These are phyloP conservation scores for Globisporangium spiculum DNA, from an alignment of 352 stramenopile species.

Conservation along the genomic window DNA sequence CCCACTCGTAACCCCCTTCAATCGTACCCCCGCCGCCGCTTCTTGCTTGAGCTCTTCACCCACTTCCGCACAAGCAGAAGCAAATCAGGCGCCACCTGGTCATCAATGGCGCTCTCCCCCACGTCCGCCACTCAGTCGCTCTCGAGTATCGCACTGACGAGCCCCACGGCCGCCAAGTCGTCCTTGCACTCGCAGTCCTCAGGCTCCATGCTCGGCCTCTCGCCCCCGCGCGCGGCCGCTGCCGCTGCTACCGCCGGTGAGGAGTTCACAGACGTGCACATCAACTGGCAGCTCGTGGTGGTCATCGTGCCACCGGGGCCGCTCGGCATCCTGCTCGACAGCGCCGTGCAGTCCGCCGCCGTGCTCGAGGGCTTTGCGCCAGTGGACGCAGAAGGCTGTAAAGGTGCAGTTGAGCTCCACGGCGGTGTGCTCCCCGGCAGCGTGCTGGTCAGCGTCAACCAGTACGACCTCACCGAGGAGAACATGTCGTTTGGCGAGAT, in stretches of 20 bases:
- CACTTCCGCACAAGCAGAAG: background rate
- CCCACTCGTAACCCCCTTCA: no score
- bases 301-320: slow-evolving; percentile 52
- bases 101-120: background rate
- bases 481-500: slow-evolving; percentile 56
- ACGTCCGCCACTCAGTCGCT: slow-evolving; percentile 2
- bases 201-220: background rate
- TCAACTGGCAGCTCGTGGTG: slow-evolving; percentile 29
- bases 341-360: slow-evolving; percentile 28
- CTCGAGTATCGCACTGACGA: slow-evolving; percentile 7
- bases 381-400: slow-evolving; percentile 32
- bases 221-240: slow-evolving; percentile 5
- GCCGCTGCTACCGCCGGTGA: background rate
- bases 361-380: slow-evolving; percentile 71
- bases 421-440: slow-evolving; percentile 37
- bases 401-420: slow-evolving; percentile 44
- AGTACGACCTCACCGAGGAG: slow-evolving; percentile 47
- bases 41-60: slow-evolving; percentile 2
- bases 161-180: slow-evolving; percentile 1
- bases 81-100: background rate
- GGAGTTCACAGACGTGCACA: slow-evolving; percentile 10
- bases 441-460: slow-evolving; percentile 58
- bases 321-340: slow-evolving; percentile 69
- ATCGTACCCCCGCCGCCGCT: no score
- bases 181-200: background rate